Evolutionary conservation across 148 eudicot species (phyloP), one percentile per base, ranked within the genome.

Genomic region (Fagopyrum homotropicum): DNA sequence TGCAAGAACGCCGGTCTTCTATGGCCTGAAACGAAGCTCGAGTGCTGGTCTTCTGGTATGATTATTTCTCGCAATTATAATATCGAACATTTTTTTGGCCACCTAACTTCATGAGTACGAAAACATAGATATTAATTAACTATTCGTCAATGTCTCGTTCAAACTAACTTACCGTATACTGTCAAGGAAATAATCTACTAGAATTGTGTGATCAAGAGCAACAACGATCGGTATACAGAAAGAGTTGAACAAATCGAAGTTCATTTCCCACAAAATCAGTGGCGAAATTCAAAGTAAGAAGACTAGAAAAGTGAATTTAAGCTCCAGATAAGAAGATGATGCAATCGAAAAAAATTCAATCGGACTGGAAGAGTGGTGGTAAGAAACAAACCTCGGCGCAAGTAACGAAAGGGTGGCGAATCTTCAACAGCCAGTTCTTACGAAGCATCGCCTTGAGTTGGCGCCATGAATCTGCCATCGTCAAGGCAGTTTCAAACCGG

Each of bases 401-500:
- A 73, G 99, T 90, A 73, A 80, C 79, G 73, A 81, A 92, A 82
- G 99, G 99, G 77, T 92, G 96, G 17, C 99, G 96, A 78, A 90
- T 80, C 82, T 95, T 95, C 78, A 95, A 90, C 47, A 95, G 88
- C 89, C 93, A 95, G 77, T 95, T 95, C 84, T 95, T 95, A 26
- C 94, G 91, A n/a, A 95, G 90, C 93, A 95, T 92, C 54, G 87
- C 91, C 85, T 82, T 92, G 79, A 95, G 77, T 79, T 95, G 99
- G 9, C 93, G 85, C 61, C 76, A 47, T 5, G 88, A 83, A 64
- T 56, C 79, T 81, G 82, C 85, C 90, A 81, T 87, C 76, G 54
- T 17, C 43, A 72, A 43, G 17, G 12, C 47, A 66, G 71, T 46
- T 66, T 19, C 10, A 2, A 40, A 66, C 46, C 9, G 47, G 46